Conservation (phyloP, 73 alveolate species). For the Blepharisma stoltei region DNA sequence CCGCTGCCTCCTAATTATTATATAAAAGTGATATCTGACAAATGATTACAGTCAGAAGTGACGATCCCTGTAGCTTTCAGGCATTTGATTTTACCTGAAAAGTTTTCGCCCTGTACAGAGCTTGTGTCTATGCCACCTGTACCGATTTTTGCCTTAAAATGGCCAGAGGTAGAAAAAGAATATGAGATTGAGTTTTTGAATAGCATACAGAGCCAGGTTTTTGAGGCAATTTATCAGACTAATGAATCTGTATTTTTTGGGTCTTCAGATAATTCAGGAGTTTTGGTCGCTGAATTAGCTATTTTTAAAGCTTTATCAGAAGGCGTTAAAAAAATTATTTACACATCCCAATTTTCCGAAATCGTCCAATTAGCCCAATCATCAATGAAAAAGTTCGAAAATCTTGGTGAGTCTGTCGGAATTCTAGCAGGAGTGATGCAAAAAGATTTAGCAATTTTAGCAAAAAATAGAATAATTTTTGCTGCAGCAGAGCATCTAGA, state of each 20-base stretch:
- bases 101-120: constrained; percentile 78
- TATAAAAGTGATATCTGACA: constrained; percentile 84
- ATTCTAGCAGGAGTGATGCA: constrained; percentile 44
- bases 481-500: constrained; percentile 34
- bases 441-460: constrained; percentile 48
- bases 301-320: neutral
- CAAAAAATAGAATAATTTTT: constrained; percentile 47
- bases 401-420: neutral
- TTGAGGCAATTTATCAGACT: constrained; percentile 66
- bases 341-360: neutral
- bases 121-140: constrained; percentile 32
- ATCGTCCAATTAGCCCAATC: neutral
- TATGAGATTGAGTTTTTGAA: constrained; percentile 69
- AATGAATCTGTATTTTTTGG: constrained; percentile 92
- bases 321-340: neutral
- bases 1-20: constrained; percentile 98
- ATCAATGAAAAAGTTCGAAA: neutral
- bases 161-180: constrained; percentile 39
- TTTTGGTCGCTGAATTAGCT: neutral
- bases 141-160: constrained; percentile 37
- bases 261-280: constrained; percentile 52
- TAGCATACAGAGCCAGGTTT: constrained; percentile 87
- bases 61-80: constrained; percentile 93
- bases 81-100: constrained; percentile 98
- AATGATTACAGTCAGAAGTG: constrained; percentile 93